Base-by-base conservation (phyloP, 176 grass and related monocot species). In the Eleusine coracana region DNA sequence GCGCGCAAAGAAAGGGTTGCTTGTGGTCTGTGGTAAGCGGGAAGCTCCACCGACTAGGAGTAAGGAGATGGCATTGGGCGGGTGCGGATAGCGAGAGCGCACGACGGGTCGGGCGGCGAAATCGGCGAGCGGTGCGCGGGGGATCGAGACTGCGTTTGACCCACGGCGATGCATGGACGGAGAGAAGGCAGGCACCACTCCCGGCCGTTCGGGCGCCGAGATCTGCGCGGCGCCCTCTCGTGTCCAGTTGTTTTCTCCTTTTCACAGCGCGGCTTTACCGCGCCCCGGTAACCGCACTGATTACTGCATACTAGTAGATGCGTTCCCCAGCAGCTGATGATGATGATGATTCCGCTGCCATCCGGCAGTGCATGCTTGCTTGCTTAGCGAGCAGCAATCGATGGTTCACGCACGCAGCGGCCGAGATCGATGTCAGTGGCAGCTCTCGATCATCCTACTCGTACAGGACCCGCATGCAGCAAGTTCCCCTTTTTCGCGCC, bases 71-170 rank as follows among this genome's bases (percentile, higher is more conserved):
- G 44, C 80, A 21, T 18, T 1, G 58, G 58, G 12, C 77, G 2
- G 77, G 77, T 41, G 82, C 77, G 10, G 88, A 73, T 12, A 56
- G 88, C 78, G 83, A 86, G 83, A 82, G 56, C 9, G 83, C 83
- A 89, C 88, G 78, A 61, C 54, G 71, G 82, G 82, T 17, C 73
- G 46, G 21, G 71, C 77, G 37, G 79, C 66, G 13, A 85, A 17
- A 48, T 56, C 70, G 82, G 82, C 11, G 46, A 31, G 38, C 14
- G 45, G 14, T 10, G 5, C 76, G 17, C 25, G 67, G 39, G 42
- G 6, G 54, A 17, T 18, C 8, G 88, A 78, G 83, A 70, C 83
- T 74, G 74, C 88, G 88, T 90, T 90, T 78, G 88, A 50, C 74
- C 59, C 84, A 90, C 84, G 88, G 79, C 14, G 83, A 40, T 23